Percentiles rank a stretch among this genome's conserved stretches.
Evolutionary conservation across 805 yeast genomes (phyloP).

Genomic region (Zygosaccharomyces siamensis): DNA sequence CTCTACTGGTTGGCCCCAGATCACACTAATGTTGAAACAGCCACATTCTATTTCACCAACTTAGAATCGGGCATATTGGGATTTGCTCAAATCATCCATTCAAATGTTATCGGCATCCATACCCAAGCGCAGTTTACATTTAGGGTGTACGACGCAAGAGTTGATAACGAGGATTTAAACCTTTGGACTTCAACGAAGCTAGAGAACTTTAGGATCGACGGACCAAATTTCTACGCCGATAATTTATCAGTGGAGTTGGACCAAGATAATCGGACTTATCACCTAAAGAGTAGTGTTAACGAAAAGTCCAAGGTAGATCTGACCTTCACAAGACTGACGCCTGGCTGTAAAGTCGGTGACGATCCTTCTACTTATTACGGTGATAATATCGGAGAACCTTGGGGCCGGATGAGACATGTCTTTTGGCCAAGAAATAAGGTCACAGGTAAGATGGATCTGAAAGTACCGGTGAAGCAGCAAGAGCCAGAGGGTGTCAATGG

Average conservation of each 20-base stretch:
- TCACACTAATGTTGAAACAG: constrained; percentile 91
- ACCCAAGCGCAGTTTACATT: constrained; percentile 93
- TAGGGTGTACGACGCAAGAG: constrained; percentile 50
- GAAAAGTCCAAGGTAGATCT: constrained; percentile 69
- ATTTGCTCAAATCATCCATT: constrained; percentile 91
- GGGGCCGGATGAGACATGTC: constrained; percentile 96
- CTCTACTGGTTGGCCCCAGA: constrained; percentile 69
- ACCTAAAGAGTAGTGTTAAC: constrained; percentile 60
- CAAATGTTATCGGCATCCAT: constrained; percentile 82
- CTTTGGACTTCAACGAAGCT: constrained; percentile 91
- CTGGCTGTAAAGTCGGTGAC: constrained; percentile 85
- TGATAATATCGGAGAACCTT: constrained; percentile 73
- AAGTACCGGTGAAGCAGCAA: constrained; percentile 20
- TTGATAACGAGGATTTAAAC: constrained; percentile 24
- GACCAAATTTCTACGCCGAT: constrained; percentile 76
- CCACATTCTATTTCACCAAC: constrained; percentile 79
- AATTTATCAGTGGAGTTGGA: constrained; percentile 57
- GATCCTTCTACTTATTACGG: constrained; percentile 88
- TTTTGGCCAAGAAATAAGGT: constrained; percentile 92
- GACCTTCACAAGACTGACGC: constrained; percentile 52
- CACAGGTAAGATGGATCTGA: constrained; percentile 56
- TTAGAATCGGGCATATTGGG: constrained; percentile 62
- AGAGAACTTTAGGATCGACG: constrained; percentile 69
- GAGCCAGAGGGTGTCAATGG: constrained; percentile 1
- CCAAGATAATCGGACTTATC: constrained; percentile 49